Evolutionary conservation across 106 monocot genomes (phyloP), one percentile per base, ranked within the genome.

Genomic region (Iris macrosiphon): DNA sequence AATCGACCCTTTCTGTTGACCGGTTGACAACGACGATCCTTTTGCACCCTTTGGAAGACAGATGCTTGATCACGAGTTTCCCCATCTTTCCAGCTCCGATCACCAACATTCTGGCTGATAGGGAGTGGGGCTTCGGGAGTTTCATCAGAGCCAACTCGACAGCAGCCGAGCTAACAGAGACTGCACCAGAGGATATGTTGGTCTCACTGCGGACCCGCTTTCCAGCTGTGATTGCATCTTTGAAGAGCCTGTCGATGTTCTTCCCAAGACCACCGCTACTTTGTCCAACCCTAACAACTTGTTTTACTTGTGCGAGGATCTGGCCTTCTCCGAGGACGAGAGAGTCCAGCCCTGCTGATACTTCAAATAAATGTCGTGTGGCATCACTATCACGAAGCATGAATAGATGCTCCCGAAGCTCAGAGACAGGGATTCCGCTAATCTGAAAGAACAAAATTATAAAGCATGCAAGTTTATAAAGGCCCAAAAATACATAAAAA

Each of bases 71-170:
- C 19, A 98, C 91, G 28, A 98, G 82, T 58, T 87, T 98, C 25
- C 96, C 96, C 96, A 98, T 98, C 74, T 98, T 98, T 45, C 96
- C 96, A 5, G 96, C 90, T 27, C 96, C 96, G 21, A 98, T 72
- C 41, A 98, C 56, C 12, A 98, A 75, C 87, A 98, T 98, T 58
- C 80, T 63, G 1, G 91, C 91, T 24, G 83, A 80, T 0, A 62
- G 1, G 22, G 63, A 40, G 37, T 78, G 25, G 7, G 80, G 48
- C 17, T 59, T 68, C 46, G 90, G 90, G 28, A 98, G 80, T 61
- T 98, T 98, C 86, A 87, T 87, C 6, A 98, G 48, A 25, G 96
- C 90, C 69, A 98, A 61, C 57, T 98, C 96, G 11, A 98, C 96
- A 26, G 96, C 96, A 41, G 96, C 96, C 24, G 96, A 98, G 69